Evolutionary conservation across 2,329 filamentous ascomycete species (phyloP).

Genomic region (Diplocarpon mali): DNA sequence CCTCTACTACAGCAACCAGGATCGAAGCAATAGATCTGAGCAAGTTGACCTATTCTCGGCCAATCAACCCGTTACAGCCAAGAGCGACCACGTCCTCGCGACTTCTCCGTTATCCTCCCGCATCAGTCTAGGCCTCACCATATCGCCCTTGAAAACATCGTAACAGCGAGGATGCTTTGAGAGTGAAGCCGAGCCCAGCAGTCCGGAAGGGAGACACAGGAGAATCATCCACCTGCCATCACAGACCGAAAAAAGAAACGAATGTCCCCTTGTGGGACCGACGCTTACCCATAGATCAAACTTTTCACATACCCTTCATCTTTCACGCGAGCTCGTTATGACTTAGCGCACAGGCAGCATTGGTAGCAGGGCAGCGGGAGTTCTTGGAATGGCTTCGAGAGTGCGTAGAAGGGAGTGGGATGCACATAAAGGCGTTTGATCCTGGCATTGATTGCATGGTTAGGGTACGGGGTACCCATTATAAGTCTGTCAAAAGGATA

Average conservation of each 20-base stretch:
- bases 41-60: slow-evolving; percentile 21
- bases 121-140: slow-evolving; percentile 5
- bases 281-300: neutral
- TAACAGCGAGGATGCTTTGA: neutral
- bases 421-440: too few relatives aligned
- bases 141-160: slow-evolving; percentile 3
- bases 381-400: neutral
- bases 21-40: neutral
- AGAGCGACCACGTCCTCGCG: slow-evolving; percentile 22
- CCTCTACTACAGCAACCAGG: slow-evolving; percentile 4
- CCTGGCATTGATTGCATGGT: too few relatives aligned
- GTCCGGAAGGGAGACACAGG: slow-evolving; percentile 16
- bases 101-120: slow-evolving; percentile 16
- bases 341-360: slow-evolving; percentile 1
- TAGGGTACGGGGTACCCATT: too few relatives aligned
- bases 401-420: neutral
- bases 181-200: slow-evolving; percentile 10
- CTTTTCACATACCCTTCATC: neutral
- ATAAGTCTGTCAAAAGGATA: too few relatives aligned
- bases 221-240: slow-evolving; percentile 9
- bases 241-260: neutral
- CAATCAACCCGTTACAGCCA: slow-evolving; percentile 22
- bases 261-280: neutral
- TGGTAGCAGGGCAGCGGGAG: neutral
- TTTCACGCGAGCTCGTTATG: slow-evolving; percentile 1